Percentiles rank a stretch among this genome's conserved stretches.
These are phyloP conservation scores for Backusella sp. DNA, from an alignment of 192 early-diverging fungal species.

Conservation along the genomic window DNA sequence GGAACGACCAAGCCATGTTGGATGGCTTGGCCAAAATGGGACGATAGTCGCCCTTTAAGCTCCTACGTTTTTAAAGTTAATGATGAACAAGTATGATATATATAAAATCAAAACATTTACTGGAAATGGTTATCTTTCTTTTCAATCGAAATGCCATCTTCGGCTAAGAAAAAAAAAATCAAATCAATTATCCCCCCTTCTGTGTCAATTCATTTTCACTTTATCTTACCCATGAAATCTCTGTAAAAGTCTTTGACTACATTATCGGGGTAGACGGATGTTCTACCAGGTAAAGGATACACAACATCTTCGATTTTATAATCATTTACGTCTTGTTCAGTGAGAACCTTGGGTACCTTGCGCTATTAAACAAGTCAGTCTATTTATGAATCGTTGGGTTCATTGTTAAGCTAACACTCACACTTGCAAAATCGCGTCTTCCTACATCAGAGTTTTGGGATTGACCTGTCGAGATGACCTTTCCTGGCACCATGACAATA, in stretches of 20 bases:
- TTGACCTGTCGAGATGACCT: neutral
- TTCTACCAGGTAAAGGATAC: slow-evolving; percentile 85
- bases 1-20: slow-evolving; percentile 59
- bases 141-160: slow-evolving; percentile 13
- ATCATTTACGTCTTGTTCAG: slow-evolving; percentile 61
- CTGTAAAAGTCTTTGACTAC: slow-evolving; percentile 62
- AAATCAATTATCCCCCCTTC: neutral
- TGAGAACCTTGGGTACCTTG: slow-evolving; percentile 52
- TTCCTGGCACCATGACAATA: slow-evolving; percentile 58
- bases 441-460: slow-evolving; percentile 3
- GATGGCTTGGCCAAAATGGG: slow-evolving; percentile 57
- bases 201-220: neutral
- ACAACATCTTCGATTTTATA: slow-evolving; percentile 90
- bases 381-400: too few relatives aligned
- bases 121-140: slow-evolving; percentile 6
- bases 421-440: slow-evolving; percentile 5
- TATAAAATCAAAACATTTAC: slow-evolving; percentile 5
- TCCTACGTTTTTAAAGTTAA: neutral
- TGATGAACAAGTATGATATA: neutral
- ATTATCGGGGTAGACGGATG: slow-evolving; percentile 79
- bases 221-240: slow-evolving; percentile 56
- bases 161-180: neutral
- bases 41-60: slow-evolving; percentile 66
- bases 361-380: slow-evolving; percentile 6
- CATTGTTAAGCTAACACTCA: neutral